Evolutionary conservation across 176 grass and related monocot species (phyloP), one percentile per base, ranked within the genome.

Genomic region (Rhynchospora tenuis): DNA sequence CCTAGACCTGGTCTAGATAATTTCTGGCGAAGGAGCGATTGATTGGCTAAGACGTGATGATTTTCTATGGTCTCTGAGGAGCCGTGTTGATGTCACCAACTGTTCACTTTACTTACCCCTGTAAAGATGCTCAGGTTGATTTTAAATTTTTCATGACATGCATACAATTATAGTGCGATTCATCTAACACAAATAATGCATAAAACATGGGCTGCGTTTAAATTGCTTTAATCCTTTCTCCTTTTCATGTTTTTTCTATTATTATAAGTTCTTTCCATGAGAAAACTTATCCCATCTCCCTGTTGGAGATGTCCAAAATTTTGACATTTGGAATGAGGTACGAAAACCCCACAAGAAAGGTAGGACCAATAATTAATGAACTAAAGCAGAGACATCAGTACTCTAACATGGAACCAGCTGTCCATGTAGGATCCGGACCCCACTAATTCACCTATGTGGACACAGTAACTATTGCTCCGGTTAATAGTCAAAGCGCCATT

Each of bases 291-390:
- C 29, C 15, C 7, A 52, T 5, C 24, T 77, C 1, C 0, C 11
- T 3, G 13, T 13, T 5, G 76, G 48, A 80, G 57, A 61, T 61
- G 57, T 20, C 29, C 33, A 38, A 78, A 44, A 13, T 17, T 6
- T n/a, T 47, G 58, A 51, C 12, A 46, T 64, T 45, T 63, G 79
- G 33, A 51, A 33, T 24, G 43, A 82, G 43, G 7, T 80, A 80
- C 60, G 54, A 59, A 80, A 80, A 33, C 77, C 20, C 26, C 22
- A 58, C 28, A 42, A 80, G 17, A 80, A 44, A 82, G n/a, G 58
- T 12, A 46, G 26, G n/a, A 19, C 61, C 42, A 65, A 82, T 82
- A 82, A 67, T 81, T 67, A 82, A 82, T 81, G 79, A 67, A 82
- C 5, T 82, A 82, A 67, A 82, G 4, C 60, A 82, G 61, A 26